A percentile compares a stretch with the other conserved stretches of the same genome.
Evolutionary conservation across 2,329 filamentous ascomycete genomes (phyloP).

Genomic region (Fusarium avenaceum): DNA sequence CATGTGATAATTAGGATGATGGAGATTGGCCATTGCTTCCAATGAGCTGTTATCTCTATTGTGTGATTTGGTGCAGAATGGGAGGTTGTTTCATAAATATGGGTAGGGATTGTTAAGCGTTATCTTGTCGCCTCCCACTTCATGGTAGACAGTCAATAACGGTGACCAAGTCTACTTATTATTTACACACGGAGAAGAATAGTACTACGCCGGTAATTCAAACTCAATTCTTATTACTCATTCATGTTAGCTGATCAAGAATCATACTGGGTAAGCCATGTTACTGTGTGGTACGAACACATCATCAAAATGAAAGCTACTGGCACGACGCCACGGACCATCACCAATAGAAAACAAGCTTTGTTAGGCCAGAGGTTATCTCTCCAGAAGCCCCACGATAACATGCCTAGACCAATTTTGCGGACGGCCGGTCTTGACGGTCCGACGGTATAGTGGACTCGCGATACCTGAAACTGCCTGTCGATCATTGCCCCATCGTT

Average conservation of each 20-base stretch:
- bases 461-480: neutral
- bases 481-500: neutral
- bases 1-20: neutral
- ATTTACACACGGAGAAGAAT: too few relatives aligned
- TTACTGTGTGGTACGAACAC: neutral
- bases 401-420: neutral
- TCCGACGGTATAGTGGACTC: neutral
- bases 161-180: too few relatives aligned
- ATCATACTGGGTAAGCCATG: accelerated
- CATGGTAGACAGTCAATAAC: too few relatives aligned
- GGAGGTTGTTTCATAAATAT: neutral
- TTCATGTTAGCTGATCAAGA: too few relatives aligned
- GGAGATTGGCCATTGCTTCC: neutral
- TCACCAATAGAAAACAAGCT: slow-evolving; percentile 8
- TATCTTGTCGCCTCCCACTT: neutral
- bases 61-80: neutral
- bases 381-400: neutral
- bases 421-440: neutral
- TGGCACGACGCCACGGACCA: neutral
- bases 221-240: too few relatives aligned
- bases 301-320: neutral
- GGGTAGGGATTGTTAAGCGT: neutral
- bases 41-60: neutral
- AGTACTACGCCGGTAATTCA: too few relatives aligned
- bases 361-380: neutral